Evolutionary conservation across 1,139 yeast genomes (phyloP).

Genomic region (Arxiozyma heterogenica): DNA sequence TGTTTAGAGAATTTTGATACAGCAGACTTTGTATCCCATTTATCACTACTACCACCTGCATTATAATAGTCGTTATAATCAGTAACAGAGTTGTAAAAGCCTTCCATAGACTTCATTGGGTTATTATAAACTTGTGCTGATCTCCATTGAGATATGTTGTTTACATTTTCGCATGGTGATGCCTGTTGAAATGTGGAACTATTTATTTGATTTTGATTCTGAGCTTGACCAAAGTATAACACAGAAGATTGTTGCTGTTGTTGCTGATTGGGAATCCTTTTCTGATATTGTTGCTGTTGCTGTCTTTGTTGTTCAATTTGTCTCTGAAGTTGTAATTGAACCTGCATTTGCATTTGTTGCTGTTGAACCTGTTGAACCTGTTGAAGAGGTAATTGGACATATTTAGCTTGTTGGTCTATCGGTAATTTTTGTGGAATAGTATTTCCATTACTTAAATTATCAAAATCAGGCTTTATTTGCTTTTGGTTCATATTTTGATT

Average conservation of each 20-base stretch:
- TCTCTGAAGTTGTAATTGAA: slow-evolving; percentile 2
- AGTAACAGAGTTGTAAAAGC: not conserved
- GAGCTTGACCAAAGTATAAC: not conserved
- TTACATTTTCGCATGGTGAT: not conserved
- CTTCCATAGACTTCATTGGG: not conserved
- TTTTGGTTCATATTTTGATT: not conserved
- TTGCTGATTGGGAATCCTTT: not conserved
- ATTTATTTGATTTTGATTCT: not conserved
- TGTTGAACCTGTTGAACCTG: slow-evolving; percentile 4
- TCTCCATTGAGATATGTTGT: not conserved
- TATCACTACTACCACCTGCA: not conserved
- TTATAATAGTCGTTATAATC: not conserved
- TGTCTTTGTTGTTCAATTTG: slow-evolving; percentile 2
- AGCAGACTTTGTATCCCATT: not conserved
- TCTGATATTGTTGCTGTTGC: not conserved
- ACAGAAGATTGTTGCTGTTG: not conserved
- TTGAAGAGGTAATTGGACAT: slow-evolving; percentile 1
- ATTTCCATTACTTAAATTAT: not conserved
- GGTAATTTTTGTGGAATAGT: not conserved
- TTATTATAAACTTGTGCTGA: not conserved
- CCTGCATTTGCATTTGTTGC: slow-evolving; percentile 1
- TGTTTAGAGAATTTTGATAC: not conserved
- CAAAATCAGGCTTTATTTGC: too few species aligned
- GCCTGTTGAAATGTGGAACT: not conserved
- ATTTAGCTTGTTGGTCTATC: not conserved